phyloP scores from a whole-genome alignment of 169 alveolate species.

The Plasmodium blacklocki region DNA sequence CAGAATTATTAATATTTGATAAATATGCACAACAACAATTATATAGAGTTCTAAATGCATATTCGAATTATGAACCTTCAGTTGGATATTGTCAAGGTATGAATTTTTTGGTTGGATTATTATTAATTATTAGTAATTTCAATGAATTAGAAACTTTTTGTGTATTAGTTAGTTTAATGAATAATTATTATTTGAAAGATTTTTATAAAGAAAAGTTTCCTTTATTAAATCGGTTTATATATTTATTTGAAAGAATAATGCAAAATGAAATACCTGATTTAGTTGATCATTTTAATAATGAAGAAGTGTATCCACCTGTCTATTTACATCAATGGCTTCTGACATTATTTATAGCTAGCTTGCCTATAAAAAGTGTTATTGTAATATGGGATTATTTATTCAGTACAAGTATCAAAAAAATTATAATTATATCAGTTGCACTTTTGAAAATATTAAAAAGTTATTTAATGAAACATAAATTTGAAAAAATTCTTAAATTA shows the following conservation, averaged over 20 bases:
- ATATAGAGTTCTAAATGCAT: constrained; percentile 87
- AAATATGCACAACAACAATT: constrained; percentile 83
- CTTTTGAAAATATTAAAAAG: constrained; percentile 65
- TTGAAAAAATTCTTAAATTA: constrained; percentile 64
- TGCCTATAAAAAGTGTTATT: constrained; percentile 82
- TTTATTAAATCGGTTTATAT: constrained; percentile 76
- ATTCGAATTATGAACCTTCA: constrained; percentile 83
- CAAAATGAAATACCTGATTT: constrained; percentile 78
- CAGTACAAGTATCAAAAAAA: constrained; percentile 70
- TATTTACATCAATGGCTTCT: constrained; percentile 83
- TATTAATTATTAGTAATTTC: constrained; percentile 82
- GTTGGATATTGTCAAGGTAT: constrained; percentile 92
- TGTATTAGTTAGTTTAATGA: constrained; percentile 80
- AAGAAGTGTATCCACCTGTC: constrained; percentile 80
- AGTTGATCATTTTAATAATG: constrained; percentile 79
- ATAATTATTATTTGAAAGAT: constrained; percentile 78
- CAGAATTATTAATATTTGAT: constrained; percentile 80
- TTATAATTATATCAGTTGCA: constrained; percentile 49
- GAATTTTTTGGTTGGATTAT: constrained; percentile 89
- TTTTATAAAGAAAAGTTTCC: constrained; percentile 82
- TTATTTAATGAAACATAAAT: constrained; percentile 60
- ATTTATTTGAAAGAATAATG: constrained; percentile 76
- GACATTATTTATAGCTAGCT: constrained; percentile 79
- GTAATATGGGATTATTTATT: constrained; percentile 80
- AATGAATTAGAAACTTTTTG: constrained; percentile 81